Conservation (phyloP, 1,284 basidiomycete genomes). For the Ceratobasidium sp. region DNA sequence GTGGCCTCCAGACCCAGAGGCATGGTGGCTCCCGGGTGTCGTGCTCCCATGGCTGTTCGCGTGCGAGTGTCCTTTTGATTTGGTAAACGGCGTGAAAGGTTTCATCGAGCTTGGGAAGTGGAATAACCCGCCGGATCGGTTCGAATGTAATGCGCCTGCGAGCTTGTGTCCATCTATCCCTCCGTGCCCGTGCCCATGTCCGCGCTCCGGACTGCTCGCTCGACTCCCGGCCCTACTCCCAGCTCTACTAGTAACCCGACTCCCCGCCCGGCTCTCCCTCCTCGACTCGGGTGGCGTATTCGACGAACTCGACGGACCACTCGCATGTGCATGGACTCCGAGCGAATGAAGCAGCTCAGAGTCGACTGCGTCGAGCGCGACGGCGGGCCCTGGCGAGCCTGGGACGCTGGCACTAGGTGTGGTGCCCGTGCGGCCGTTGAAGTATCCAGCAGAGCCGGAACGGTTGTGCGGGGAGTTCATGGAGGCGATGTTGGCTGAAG, state of each 20-base stretch:
- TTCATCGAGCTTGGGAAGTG: constrained; percentile 46
- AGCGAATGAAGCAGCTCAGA: constrained; percentile 80
- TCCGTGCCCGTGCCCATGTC: constrained; percentile 23
- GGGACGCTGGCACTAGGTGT: constrained; percentile 28
- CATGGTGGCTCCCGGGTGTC: constrained; percentile 60
- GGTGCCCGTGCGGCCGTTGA: constrained; percentile 46
- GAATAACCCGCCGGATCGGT: constrained; percentile 40
- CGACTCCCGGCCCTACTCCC: constrained; percentile 60
- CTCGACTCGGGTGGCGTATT: constrained; percentile 54
- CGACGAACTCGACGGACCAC: constrained; percentile 41
- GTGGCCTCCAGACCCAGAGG: constrained; percentile 46
- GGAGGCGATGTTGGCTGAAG: constrained; percentile 25
- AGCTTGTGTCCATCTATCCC: constrained; percentile 26
- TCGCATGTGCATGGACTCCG: constrained; percentile 54
- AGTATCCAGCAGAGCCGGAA: constrained; percentile 55
- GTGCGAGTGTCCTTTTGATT: constrained; percentile 59
- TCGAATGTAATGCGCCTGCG: constrained; percentile 32
- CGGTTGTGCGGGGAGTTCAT: constrained; percentile 52
- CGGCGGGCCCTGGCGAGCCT: constrained; percentile 19
- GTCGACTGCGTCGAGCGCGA: constrained; percentile 78
- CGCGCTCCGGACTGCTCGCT: constrained; percentile 56
- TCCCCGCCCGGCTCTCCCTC: constrained; percentile 44
- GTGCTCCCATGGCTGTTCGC: constrained; percentile 48
- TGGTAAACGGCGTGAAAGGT: constrained; percentile 50
- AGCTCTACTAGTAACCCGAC: constrained; percentile 53